Base-by-base conservation (phyloP, 495 filamentous ascomycete species). In the Tuber indicum region DNA sequence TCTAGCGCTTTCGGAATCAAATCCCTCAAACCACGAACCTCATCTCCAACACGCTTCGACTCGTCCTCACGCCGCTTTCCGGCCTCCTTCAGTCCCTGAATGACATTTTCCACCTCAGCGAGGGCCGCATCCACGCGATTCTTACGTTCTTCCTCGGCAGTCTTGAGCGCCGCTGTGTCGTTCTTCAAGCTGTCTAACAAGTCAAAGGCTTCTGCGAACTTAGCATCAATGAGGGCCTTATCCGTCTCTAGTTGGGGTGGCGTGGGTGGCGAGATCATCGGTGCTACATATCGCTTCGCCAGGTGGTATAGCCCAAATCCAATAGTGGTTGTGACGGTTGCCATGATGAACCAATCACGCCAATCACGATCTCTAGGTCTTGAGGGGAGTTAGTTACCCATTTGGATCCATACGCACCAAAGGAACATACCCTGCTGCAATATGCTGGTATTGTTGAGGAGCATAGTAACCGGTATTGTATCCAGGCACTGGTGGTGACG, bases 191-290 rank as follows among this genome's bases (percentile, higher is more conserved):
- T 96, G 73, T 98, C 96, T 43, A 99, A 91, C 58, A 98, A 87
- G 32, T 91, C 87, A 85, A 98, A 98, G 16, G 95, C 94, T 81
- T 92, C 92, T 42, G 93, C 90, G 84, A 99, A 98, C 62, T 94
- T 90, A 75, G 91, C 94, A 84, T 98, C 94, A 62, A 99, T 95
- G 70, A 89, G 87, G 69, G 92, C 88, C 86, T 98, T 99, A 85
- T 99, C 96, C 82, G 93, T 90, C 82, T 97, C 93, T 44, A 99
- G 87, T 77, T 97, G 93, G 46, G 94, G 93, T 26, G 94, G 92
- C 0, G 96, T 99, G 1, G 96, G 96, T 1, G 96, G 96, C 14
- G 94, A 90, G 78, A 99, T 94, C 23, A 99, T 86, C 69, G 96
- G 96, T 75, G 90, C 86, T 75, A 99, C 89, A 82, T 98, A 99